Base-by-base conservation (phyloP, 176 grass and related monocot genomes). In the Avena atlantica region DNA sequence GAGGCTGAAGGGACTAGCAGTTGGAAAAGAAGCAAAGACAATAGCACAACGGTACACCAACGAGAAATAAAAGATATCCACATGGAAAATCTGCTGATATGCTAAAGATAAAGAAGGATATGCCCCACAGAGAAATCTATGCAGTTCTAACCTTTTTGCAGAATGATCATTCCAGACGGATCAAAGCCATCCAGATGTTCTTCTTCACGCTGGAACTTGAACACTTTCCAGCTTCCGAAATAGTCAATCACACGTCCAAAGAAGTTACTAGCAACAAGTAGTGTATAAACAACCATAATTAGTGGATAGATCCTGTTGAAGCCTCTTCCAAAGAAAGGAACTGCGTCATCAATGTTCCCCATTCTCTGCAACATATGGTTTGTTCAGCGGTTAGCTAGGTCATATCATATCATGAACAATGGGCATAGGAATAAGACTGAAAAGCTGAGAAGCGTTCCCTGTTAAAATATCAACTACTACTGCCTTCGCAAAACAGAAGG, bases 301-400 rank as follows among this genome's bases (percentile, higher is more conserved):
- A 99, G 85, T 59, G 97, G 97, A 76, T 99, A 99, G 23, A 99
- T 99, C 89, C 90, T 99, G 89, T 99, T 99, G 85, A 99, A 99
- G 44, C 97, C 94, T 89, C 92, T 99, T 67, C 97, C 97, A 86
- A 99, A 99, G 90, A 99, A 99, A 90, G 97, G 97, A 68, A 99
- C 97, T 2, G 97, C 97, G 19, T 99, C 97, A 77, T 99, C 97
- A 51, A 99, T 96, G 77, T 99, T 99, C 15, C 97, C 97, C 97
- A 99, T 99, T 88, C 97, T 99, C 97, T 99, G 91, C 76, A 89
- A 74, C 17, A 88, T 19, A 75, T 71, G 59, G 19, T 88, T 80
- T 61, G 27, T 91, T 70, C 23, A 76, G 71, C 0, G 0, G 27
- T 91, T 36, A 90, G 34, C 36, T 79, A 64, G 70, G 74, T 57